Conservation (phyloP, 2,329 filamentous ascomycete species). For the Botrytis elliptica region DNA sequence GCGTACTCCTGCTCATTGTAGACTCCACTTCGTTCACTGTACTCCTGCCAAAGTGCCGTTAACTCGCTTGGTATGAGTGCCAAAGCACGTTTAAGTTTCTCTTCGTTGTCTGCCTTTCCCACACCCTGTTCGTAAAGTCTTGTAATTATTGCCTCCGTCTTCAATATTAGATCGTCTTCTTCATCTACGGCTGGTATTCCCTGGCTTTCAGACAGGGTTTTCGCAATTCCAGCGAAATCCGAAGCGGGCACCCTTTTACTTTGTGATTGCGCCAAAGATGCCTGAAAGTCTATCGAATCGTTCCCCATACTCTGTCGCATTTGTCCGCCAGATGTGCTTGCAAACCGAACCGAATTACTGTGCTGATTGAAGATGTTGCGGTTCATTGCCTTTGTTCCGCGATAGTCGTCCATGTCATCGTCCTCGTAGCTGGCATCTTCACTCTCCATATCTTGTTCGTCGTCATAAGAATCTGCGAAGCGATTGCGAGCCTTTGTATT, state of each 20-base stretch:
- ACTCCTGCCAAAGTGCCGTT: conserved; percentile 55
- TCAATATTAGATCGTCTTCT: conserved; percentile 67
- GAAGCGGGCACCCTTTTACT: conserved; percentile 25
- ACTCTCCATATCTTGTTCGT: conserved; percentile 43
- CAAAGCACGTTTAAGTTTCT: conserved; percentile 56
- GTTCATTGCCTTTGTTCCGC: conserved; percentile 32
- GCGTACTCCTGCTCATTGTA: conserved; percentile 53
- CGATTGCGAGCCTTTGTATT: conserved; percentile 42
- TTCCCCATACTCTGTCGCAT: conserved; percentile 27
- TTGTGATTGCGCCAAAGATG: conserved; percentile 26
- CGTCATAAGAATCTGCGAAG: conserved; percentile 41
- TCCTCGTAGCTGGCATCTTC: conserved; percentile 44
- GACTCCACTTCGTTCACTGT: conserved; percentile 47
- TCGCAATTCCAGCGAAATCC: conserved; percentile 66
- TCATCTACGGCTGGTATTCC: conserved; percentile 64
- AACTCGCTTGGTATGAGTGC: conserved; percentile 54
- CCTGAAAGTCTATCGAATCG: conserved; percentile 22
- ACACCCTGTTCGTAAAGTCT: conserved; percentile 63
- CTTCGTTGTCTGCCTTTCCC: conserved; percentile 54
- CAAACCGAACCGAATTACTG: conserved; percentile 49
- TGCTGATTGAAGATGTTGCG: conserved; percentile 39
- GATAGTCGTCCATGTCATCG: conserved; percentile 34
- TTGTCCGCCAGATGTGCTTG: conserved; percentile 22
- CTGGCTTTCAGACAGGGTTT: conserved; percentile 61
- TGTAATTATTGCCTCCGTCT: conserved; percentile 70